Conservation (phyloP, 2,329 filamentous ascomycete species). For the Gaeumannomyces sp. region DNA sequence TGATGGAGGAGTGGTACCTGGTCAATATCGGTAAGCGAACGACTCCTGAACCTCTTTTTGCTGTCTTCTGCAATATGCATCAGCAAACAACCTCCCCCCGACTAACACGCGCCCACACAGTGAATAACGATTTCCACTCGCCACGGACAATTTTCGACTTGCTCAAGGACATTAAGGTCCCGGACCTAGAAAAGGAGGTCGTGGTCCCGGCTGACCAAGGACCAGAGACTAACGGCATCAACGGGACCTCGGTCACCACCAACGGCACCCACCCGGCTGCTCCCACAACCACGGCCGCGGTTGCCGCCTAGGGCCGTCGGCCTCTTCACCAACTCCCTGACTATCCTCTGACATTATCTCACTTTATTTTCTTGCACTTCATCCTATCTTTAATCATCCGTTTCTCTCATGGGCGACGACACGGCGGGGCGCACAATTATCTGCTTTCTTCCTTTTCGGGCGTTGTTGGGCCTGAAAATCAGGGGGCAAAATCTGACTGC, state of each 20-base stretch:
- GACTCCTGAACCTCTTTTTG: neutral
- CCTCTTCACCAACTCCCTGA: neutral
- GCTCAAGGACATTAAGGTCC: slow-evolving; percentile 70
- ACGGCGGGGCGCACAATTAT: neutral
- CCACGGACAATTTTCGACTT: slow-evolving; percentile 75
- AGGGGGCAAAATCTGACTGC: neutral
- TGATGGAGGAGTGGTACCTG: slow-evolving; percentile 89
- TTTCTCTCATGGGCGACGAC: neutral
- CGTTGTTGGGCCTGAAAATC: neutral
- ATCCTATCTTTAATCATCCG: neutral
- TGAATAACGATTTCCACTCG: slow-evolving; percentile 96
- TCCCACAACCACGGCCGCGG: neutral
- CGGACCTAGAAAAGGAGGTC: slow-evolving; percentile 48
- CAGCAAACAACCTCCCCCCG: neutral
- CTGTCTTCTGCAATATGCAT: neutral
- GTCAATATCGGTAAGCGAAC: slow-evolving; percentile 78
- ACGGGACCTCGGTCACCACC: slow-evolving; percentile 12
- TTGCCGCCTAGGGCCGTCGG: neutral
- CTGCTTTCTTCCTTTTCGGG: neutral
- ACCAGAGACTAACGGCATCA: slow-evolving; percentile 14
- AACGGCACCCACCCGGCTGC: slow-evolving; percentile 11
- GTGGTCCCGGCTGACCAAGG: slow-evolving; percentile 18
- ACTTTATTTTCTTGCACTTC: neutral
- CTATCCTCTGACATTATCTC: neutral
- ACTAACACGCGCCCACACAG: slow-evolving; percentile 36